These are phyloP conservation scores for Aureobasidium pullulans DNA, from an alignment of 2,329 filamentous ascomycete species.

Conservation along the genomic window DNA sequence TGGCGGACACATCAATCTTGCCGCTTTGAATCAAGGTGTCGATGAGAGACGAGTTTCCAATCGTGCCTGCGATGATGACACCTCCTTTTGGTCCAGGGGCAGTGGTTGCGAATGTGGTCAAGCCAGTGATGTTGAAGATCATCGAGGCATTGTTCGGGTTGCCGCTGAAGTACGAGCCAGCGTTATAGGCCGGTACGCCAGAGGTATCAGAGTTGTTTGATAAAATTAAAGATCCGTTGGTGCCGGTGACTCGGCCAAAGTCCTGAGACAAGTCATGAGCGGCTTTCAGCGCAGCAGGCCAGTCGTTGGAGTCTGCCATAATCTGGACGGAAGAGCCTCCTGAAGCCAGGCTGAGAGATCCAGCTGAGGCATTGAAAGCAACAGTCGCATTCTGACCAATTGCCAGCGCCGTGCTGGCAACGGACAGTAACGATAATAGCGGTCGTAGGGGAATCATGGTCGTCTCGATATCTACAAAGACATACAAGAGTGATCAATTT, in stretches of 20 bases:
- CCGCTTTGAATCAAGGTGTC: conserved; percentile 48
- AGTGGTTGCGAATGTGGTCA: conserved; percentile 29
- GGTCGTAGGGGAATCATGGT: conserved; percentile 6
- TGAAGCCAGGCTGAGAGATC: conserved; percentile 16
- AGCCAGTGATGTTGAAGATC: conserved; percentile 37
- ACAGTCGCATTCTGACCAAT: conserved; percentile 47
- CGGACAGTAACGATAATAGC: conserved; percentile 1
- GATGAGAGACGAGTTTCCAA: conserved; percentile 57
- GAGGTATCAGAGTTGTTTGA: conserved; percentile 25
- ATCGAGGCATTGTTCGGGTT: conserved; percentile 36
- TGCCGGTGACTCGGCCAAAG: conserved; percentile 63
- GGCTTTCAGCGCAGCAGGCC: conserved; percentile 60
- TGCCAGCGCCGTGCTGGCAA: conserved; percentile 23
- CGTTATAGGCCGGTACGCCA: conserved; percentile 26
- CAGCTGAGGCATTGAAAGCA: conserved; percentile 35
- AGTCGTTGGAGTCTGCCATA: conserved; percentile 52
- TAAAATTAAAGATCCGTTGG: conserved; percentile 49
- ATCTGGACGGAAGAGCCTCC: conserved; percentile 40
- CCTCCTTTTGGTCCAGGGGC: conserved; percentile 20
- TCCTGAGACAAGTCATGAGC: conserved; percentile 60
- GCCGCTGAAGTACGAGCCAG: conserved; percentile 24
- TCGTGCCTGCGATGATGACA: conserved; percentile 61
- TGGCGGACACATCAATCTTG: conserved; percentile 50
- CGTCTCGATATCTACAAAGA: background rate
- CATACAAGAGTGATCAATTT: background rate